A percentile compares a stretch with the other conserved stretches of the same genome.
Evolutionary conservation across 345 rosid genomes (phyloP).

Genomic region (Rhodamnia argentea): DNA sequence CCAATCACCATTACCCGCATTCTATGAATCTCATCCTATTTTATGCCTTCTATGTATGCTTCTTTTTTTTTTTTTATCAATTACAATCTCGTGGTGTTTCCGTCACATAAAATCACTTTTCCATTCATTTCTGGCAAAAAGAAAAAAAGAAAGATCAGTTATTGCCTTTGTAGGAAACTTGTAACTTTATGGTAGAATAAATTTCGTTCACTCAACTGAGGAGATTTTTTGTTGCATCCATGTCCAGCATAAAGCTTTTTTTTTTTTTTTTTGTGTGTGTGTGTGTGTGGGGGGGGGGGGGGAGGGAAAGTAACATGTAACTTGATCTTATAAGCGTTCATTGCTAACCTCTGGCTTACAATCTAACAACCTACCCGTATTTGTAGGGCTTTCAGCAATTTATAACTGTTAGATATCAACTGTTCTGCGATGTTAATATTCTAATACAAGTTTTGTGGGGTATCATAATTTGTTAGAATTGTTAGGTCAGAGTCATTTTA

Average conservation of each 20-base stretch:
- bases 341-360: not conserved
- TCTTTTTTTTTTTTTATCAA: not conserved
- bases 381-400: not conserved
- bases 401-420: not conserved
- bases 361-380: not conserved
- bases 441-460: not conserved
- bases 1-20: not conserved
- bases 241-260: not conserved
- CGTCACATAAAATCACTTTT: not conserved
- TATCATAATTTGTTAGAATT: not conserved
- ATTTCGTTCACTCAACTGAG: not conserved
- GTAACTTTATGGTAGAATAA: not conserved
- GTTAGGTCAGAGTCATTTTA: not conserved
- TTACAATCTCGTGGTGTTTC: not conserved
- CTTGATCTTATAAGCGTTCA: not conserved
- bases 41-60: not conserved
- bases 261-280: not conserved
- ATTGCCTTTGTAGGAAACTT: not conserved
- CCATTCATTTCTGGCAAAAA: not conserved
- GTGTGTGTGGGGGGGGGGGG: not conserved
- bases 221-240: not conserved
- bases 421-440: not conserved
- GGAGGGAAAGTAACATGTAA: not conserved
- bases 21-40: not conserved
- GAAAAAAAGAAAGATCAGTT: not conserved